These are phyloP conservation scores for Termitomyces sp. DNA, from an alignment of 768 basidiomycete genomes.

Conservation along the genomic window DNA sequence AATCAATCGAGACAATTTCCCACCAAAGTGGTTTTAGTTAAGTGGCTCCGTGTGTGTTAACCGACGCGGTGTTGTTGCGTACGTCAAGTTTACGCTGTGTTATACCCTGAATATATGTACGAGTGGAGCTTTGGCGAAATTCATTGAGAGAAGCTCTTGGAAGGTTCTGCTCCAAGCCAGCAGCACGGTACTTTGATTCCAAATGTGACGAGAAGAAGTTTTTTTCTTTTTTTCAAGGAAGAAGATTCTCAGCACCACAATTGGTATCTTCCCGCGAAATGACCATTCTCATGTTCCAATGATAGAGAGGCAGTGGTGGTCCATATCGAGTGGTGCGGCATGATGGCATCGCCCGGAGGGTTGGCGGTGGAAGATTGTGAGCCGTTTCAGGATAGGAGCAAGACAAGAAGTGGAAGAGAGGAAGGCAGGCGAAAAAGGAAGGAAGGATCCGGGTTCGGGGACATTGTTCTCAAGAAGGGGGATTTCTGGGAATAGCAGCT, in stretches of 20 bases:
- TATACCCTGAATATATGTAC: background rate
- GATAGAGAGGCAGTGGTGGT: background rate
- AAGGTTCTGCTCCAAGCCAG: background rate
- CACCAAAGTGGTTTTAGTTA: too few relatives aligned
- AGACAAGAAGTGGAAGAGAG: background rate
- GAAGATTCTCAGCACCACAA: background rate
- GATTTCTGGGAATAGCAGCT: conserved; percentile 7
- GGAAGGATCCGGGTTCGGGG: conserved; percentile 2
- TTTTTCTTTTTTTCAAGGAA: conserved; percentile 6
- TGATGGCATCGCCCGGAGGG: background rate
- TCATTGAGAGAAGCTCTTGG: background rate
- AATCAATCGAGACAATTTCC: background rate
- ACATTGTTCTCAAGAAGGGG: conserved; percentile 6
- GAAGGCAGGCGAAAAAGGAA: conserved; percentile 8
- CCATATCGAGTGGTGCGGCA: background rate
- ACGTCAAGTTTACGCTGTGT: background rate
- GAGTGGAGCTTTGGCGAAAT: conserved; percentile 1
- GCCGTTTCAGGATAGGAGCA: conserved; percentile 4
- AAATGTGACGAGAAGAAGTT: background rate
- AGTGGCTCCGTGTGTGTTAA: too few relatives aligned
- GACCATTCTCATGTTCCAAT: background rate
- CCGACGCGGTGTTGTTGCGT: too few relatives aligned
- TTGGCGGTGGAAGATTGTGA: background rate
- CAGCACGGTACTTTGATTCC: background rate
- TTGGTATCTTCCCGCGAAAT: too few relatives aligned